A percentile compares a stretch with the other conserved stretches of the same genome.
phyloP scores from a whole-genome alignment of 202 grass and related monocot species.

The Setaria viridis region DNA sequence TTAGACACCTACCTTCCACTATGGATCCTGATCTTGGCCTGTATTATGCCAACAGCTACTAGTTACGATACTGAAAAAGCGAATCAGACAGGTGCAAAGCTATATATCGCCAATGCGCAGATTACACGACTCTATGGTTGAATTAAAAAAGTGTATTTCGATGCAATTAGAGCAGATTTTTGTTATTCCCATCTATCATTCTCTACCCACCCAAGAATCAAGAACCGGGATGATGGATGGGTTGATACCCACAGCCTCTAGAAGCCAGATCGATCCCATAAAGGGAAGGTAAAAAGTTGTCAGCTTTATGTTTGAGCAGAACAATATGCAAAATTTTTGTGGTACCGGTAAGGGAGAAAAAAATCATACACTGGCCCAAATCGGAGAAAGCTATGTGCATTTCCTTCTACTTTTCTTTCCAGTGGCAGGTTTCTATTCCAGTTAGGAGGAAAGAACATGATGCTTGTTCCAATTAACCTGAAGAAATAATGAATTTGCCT shows the following conservation, averaged over 20 bases:
- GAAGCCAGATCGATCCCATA: background rate
- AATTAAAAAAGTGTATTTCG: background rate
- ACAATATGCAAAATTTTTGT: background rate
- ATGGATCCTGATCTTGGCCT: background rate
- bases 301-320: background rate
- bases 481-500: background rate
- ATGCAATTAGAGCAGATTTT: background rate
- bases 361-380: background rate
- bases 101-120: no score
- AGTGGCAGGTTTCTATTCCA: background rate
- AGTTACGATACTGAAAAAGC: background rate
- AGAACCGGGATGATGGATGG: background rate
- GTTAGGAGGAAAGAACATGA: constrained; percentile 16
- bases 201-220: background rate
- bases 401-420: background rate
- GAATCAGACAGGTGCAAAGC: background rate
- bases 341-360: background rate
- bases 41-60: background rate
- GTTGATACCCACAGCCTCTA: background rate
- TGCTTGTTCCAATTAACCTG: background rate
- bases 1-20: background rate
- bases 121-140: background rate
- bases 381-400: background rate
- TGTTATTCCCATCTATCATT: background rate
- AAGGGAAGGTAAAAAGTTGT: constrained; percentile 10